Evolutionary conservation across 768 basidiomycete species (phyloP), one percentile per base, ranked within the genome.

Genomic region (Chlorophyllum brunneum): DNA sequence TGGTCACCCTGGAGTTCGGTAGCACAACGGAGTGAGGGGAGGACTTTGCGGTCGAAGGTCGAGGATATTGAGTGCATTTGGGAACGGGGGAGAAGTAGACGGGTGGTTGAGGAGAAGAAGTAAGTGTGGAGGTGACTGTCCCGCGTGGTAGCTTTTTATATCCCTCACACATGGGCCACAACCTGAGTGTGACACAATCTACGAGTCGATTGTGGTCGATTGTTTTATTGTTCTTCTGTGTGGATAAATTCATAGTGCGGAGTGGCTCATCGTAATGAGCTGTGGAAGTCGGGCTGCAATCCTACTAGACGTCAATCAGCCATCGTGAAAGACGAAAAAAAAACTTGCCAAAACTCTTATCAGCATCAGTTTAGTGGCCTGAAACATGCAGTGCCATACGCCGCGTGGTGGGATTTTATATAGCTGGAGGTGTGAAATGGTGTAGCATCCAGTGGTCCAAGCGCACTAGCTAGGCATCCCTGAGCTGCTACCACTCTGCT

Each of bases 101-200:
- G 9, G 26, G 20, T 38, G 37, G 43, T 30, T 30, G 26, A 10
- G 22, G 16, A 42, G 18, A 45, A 30, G 51, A 53, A 53, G 51
- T 53, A 53, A 53, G 44, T 53, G 13, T 29, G 43, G 29, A 30
- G 44, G 51, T 45, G 43, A 53, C 10, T 34, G 44, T 45, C 37
- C 51, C 51, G n/a, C 44, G 43, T 45, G 51, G 30, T n/a, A 29
- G 51, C 18, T 33, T 39, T 46, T 45, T 42, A 53, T 46, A 46
- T 30, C 9, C 23, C n/a, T 46, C 27, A 39, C 43, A 39, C 34
- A 52, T 38, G 37, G 44, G 30, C 43, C 36, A 29, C 29, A 30
- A 6, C 36, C 20, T 16, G 23, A 10, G 33, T 30, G 51, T 52
- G 42, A 52, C 51, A 51, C 27, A 16, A 36, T 40, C 23, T 29